phyloP scores from a whole-genome alignment of 768 basidiomycete species.

The Terana coerulea region DNA sequence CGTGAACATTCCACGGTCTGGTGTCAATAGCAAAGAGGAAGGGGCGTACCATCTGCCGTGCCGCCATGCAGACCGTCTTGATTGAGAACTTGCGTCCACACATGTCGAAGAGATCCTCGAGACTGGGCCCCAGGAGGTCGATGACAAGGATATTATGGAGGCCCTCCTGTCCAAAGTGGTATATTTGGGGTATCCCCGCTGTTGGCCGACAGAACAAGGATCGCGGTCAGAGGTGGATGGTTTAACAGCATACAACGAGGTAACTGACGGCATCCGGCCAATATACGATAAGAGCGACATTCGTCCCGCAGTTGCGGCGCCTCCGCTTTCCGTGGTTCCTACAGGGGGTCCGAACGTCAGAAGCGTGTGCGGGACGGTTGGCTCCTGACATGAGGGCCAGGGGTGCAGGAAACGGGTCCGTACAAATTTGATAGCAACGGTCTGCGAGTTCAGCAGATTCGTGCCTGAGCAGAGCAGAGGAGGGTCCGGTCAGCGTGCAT shows the following conservation, averaged over 20 bases:
- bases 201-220: conserved; percentile 17
- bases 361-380: not conserved
- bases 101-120: conserved; percentile 99
- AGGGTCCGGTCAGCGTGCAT: no score
- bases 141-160: conserved; percentile 99
- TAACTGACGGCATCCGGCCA: conserved; percentile 76
- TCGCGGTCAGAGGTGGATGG: conserved; percentile 1
- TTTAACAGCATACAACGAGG: not conserved
- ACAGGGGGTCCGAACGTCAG: conserved; percentile 6
- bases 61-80: conserved; percentile 99
- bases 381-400: not conserved
- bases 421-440: conserved; percentile 99
- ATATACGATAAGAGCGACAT: conserved; percentile 93
- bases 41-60: conserved; percentile 83
- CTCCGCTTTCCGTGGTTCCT: conserved; percentile 93
- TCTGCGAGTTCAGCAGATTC: conserved; percentile 96
- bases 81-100: conserved; percentile 96
- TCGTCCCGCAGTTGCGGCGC: conserved; percentile 98
- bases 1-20: not conserved
- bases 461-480: conserved; percentile 55
- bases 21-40: not conserved
- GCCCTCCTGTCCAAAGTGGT: conserved; percentile 99
- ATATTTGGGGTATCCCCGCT: conserved; percentile 99
- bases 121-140: conserved; percentile 91
- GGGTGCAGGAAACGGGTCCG: no score